A percentile compares a stretch with the other conserved stretches of the same genome.
These are phyloP conservation scores for Allium cepa DNA, from an alignment of 106 monocot species.

Conservation along the genomic window DNA sequence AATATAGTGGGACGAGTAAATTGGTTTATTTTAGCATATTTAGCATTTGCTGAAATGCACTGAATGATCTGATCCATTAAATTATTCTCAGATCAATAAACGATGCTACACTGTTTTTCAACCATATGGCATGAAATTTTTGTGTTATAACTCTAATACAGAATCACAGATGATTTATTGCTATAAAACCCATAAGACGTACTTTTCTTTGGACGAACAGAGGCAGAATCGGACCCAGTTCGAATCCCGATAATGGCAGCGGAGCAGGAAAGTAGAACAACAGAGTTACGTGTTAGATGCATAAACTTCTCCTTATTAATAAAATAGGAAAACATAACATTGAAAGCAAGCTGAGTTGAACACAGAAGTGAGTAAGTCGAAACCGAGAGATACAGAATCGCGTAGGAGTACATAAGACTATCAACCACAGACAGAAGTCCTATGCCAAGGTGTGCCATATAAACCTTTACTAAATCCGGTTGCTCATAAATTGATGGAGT, in stretches of 20 bases:
- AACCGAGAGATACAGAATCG: slow-evolving; percentile 44
- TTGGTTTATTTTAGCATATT: neutral
- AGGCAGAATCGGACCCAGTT: slow-evolving; percentile 1
- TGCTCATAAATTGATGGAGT: neutral
- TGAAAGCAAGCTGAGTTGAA: slow-evolving; percentile 44
- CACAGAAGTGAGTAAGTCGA: slow-evolving; percentile 52
- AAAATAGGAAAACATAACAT: slow-evolving; percentile 47
- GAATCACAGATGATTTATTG: neutral
- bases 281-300: slow-evolving; percentile 36
- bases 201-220: slow-evolving; percentile 1
- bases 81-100: too few relatives aligned
- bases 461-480: neutral
- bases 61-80: neutral
- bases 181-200: neutral
- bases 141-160: neutral
- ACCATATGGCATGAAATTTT: neutral
- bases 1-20: too few relatives aligned
- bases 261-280: slow-evolving; percentile 48
- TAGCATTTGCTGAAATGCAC: neutral
- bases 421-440: slow-evolving; percentile 10
- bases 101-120: too few relatives aligned
- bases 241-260: slow-evolving; percentile 34
- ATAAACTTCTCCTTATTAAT: slow-evolving; percentile 34
- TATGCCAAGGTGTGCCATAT: neutral
- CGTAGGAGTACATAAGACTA: slow-evolving; percentile 42